phyloP scores from a whole-genome alignment of 2,329 filamentous ascomycete genomes.

The Trichoderma atrobrunneum region DNA sequence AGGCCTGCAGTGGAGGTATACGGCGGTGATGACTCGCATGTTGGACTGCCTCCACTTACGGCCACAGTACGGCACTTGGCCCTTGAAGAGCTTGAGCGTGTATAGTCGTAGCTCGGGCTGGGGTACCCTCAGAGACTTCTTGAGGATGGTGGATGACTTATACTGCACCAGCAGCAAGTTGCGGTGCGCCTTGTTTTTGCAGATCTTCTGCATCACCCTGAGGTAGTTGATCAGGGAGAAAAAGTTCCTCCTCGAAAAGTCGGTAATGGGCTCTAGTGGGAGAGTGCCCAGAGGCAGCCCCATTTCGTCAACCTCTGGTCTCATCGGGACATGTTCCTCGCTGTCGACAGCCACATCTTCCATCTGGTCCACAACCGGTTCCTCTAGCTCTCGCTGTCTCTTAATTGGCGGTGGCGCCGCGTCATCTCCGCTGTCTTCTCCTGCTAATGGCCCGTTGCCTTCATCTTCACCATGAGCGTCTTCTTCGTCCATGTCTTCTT shows the following conservation, averaged over 20 bases:
- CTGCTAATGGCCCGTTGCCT: constrained; percentile 31
- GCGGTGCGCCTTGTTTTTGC: constrained; percentile 91
- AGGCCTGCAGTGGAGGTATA: constrained; percentile 89
- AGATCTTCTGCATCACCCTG: constrained; percentile 95
- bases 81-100: constrained; percentile 97
- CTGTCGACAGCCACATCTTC: constrained; percentile 26
- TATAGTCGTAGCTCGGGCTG: constrained; percentile 86
- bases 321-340: constrained; percentile 34
- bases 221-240: constrained; percentile 94
- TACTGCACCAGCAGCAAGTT: constrained; percentile 93
- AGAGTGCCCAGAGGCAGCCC: constrained; percentile 73
- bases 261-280: constrained; percentile 75
- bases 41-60: constrained; percentile 97
- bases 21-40: constrained; percentile 97
- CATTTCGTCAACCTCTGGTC: constrained; percentile 77
- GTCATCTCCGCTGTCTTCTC: constrained; percentile 66
- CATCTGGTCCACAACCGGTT: constrained; percentile 28
- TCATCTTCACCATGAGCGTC: constrained; percentile 31
- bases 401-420: constrained; percentile 81
- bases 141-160: constrained; percentile 88
- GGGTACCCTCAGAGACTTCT: constrained; percentile 86
- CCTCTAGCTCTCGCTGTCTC: constrained; percentile 49
- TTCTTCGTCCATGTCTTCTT: constrained; percentile 23
- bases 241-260: constrained; percentile 91
- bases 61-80: constrained; percentile 95